These are phyloP conservation scores for Leccinum rimulosum DNA, from an alignment of 768 basidiomycete species.

Conservation along the genomic window DNA sequence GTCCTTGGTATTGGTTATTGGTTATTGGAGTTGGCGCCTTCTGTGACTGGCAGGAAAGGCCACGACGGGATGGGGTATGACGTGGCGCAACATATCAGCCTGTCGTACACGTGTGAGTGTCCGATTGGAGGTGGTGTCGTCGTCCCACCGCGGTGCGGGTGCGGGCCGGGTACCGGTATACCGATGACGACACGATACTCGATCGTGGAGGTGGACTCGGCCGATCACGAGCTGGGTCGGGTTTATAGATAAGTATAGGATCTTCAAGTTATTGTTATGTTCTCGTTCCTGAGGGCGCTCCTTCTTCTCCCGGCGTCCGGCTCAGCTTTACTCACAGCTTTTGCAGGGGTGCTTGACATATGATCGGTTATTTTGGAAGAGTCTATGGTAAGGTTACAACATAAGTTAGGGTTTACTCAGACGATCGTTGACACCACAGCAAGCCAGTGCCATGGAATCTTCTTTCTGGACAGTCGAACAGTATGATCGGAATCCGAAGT, in stretches of 20 bases:
- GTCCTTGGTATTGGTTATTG: not conserved
- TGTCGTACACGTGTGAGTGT: not conserved
- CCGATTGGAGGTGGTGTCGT: not conserved
- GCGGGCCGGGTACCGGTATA: not conserved
- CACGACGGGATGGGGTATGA: not conserved
- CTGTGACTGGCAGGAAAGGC: not conserved
- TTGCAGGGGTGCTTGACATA: not conserved
- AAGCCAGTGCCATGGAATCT: not conserved
- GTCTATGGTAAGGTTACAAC: not conserved
- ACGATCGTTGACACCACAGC: not conserved
- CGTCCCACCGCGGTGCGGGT: not conserved
- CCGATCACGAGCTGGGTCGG: not conserved
- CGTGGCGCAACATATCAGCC: not conserved
- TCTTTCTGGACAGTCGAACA: not conserved
- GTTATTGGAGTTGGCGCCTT: not conserved
- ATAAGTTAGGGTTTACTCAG: not conserved
- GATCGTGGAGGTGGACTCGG: not conserved
- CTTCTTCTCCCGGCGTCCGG: not conserved
- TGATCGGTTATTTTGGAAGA: not conserved
- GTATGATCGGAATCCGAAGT: not conserved
- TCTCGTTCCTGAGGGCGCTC: not conserved
- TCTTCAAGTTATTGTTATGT: not conserved
- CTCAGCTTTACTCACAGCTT: not conserved
- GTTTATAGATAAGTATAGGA: not conserved
- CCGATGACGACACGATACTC: not conserved